Conservation (phyloP, 805 yeast genomes). For the Yamadazyma kitorensis region DNA sequence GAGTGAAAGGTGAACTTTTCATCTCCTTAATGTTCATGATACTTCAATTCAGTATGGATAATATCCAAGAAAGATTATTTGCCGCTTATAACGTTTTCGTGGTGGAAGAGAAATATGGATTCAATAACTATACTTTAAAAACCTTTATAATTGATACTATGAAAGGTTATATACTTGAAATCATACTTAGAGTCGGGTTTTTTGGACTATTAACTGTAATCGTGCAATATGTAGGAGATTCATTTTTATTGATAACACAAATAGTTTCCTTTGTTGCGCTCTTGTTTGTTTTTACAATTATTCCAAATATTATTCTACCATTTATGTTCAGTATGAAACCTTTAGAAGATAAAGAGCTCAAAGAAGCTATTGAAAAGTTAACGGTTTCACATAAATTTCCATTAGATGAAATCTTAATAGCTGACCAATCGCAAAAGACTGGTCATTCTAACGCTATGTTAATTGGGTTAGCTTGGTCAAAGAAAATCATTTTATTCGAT, state of each 20-base stretch:
- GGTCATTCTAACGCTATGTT: conserved; percentile 95
- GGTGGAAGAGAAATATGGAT: too few relatives aligned
- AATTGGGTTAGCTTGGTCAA: conserved; percentile 92
- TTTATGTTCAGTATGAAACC: conserved; percentile 87
- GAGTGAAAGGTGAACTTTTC: not conserved
- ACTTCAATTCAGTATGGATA: not conserved
- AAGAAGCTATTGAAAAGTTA: conserved; percentile 69
- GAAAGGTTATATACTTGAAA: too few relatives aligned
- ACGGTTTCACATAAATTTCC: conserved; percentile 80
- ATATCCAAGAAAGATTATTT: not conserved
- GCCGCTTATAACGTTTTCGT: too few relatives aligned
- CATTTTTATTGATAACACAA: conserved; percentile 54
- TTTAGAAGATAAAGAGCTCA: conserved; percentile 82
- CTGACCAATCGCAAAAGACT: conserved; percentile 95
- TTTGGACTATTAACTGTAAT: not conserved
- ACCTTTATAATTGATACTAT: too few relatives aligned
- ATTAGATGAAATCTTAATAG: conserved; percentile 72
- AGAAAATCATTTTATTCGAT: conserved; percentile 89
- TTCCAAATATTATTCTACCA: conserved; percentile 85
- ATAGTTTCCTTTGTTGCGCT: conserved; percentile 66
- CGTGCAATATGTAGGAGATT: conserved; percentile 54
- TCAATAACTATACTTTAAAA: too few relatives aligned
- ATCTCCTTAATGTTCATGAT: conserved; percentile 1
- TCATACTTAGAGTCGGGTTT: too few relatives aligned
- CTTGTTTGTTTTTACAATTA: conserved; percentile 65